Base-by-base conservation (phyloP, 2,329 filamentous ascomycete species). In the Thelonectria rubi region DNA sequence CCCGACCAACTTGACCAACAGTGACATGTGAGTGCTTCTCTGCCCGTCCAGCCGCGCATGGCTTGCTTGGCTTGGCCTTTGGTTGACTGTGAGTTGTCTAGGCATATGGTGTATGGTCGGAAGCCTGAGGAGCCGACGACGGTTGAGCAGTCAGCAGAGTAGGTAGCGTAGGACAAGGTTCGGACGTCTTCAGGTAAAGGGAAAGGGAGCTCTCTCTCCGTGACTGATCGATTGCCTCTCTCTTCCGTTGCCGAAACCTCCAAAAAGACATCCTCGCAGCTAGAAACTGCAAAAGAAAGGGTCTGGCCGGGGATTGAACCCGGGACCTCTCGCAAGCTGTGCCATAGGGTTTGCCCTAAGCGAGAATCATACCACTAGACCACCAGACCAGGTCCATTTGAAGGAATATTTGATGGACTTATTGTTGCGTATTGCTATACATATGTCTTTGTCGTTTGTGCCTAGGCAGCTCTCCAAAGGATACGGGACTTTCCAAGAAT, bases 301-400 rank as follows among this genome's bases (percentile, higher is more conserved):
- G 77, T 77, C 76, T 77, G 76, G 76, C 78, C 77, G 78, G 76
- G 77, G 76, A 79, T 79, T 77, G 78, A 79, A 79, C 77, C 76
- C 77, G 77, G 77, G 77, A 79, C 77, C 77, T 79, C 77, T 78
- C 77, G 77, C 77, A 79, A 71, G 65, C 67, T 51, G 42, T 66
- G 74, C 75, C 74, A 53, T 66, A 74, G 76, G 76, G 75, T 78
- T 65, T 69, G 74, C 86, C 86, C 86, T 88, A 88, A 88, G 86
- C 86, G 85, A 86, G 85, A 88, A 88, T 87, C 85, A 88, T 88
- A 88, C 85, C 86, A 84, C 85, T 86, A 87, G 84, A 86, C 84
- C 83, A 86, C 76, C 78, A 79, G 78, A 79, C 78, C 79, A n/a
- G 9, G 34, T 39, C n/a, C 21, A 7, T 24, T 24, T 7, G 7